Base-by-base conservation (phyloP, 2,329 filamentous ascomycete genomes). In the Chaetomium strumarium region DNA sequence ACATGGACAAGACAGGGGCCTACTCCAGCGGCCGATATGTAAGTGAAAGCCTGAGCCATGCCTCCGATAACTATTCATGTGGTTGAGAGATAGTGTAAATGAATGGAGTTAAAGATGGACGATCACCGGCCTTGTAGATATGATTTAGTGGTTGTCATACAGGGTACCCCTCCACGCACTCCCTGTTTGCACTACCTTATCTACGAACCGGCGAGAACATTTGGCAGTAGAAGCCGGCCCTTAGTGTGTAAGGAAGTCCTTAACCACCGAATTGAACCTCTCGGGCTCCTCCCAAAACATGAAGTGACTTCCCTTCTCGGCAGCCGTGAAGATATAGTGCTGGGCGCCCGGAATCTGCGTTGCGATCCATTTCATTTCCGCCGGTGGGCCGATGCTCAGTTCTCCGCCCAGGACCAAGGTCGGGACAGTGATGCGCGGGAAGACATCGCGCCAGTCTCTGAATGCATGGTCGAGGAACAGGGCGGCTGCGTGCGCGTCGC, bases 261-360 rank as follows among this genome's bases (percentile, higher is more conserved):
- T 61, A 9, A 70, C 61, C 2, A 65, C 47, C 14, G 49, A 46
- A 43, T 70, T 68, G 39, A 69, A 69, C 53, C 59, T 59, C 12
- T 60, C 59, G 2, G 65, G 61, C 38, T 67, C 68, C 56, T 68
- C 66, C 60, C 62, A 68, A 51, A 66, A 68, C 58, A 65, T 58
- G 47, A 64, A 67, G 47, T 68, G 67, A 41, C 62, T 65, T 0
- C 67, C 65, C n/a, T 63, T 61, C 47, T 70, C 66, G 12, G 62
- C 62, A 29, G 64, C 60, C 14, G 58, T 61, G 19, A 69, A 69
- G 0, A 58, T 56, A 34, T 61, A 59, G 2, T 58, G 6, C 55
- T 63, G 51, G 0, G 63, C 58, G 0, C 60, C 58, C 1, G 61
- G 58, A 13, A 68, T 66, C 50, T 67, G 61, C 17, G 55, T 48